These are phyloP conservation scores for Kregervanrija fluxuum DNA, from an alignment of 805 yeast genomes.

Conservation along the genomic window DNA sequence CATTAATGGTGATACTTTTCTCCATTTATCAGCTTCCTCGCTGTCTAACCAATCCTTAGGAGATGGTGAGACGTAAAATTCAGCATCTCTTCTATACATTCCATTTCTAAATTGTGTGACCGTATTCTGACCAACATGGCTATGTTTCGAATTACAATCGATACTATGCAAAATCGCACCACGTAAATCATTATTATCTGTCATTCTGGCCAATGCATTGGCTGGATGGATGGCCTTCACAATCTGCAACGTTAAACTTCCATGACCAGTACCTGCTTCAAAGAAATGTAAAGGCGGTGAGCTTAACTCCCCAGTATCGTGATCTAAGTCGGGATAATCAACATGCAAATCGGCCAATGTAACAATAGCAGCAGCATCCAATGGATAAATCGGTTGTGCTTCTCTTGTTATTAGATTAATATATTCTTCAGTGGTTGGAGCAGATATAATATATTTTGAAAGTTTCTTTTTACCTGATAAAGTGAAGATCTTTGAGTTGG, in stretches of 20 bases:
- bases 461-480: slow-evolving; percentile 10
- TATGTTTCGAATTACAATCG: slow-evolving; percentile 34
- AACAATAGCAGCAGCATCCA: slow-evolving; percentile 42
- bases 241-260: slow-evolving; percentile 40
- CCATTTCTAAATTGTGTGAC: slow-evolving; percentile 35
- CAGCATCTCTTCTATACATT: slow-evolving; percentile 36
- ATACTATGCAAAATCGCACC: slow-evolving; percentile 42
- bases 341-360: slow-evolving; percentile 39
- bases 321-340: slow-evolving; percentile 28
- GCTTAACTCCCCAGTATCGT: slow-evolving; percentile 4
- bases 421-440: slow-evolving; percentile 42
- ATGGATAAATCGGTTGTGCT: slow-evolving; percentile 46
- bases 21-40: slow-evolving; percentile 21
- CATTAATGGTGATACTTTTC: slow-evolving; percentile 9
- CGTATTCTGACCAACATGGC: slow-evolving; percentile 34
- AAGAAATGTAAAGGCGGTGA: slow-evolving; percentile 32
- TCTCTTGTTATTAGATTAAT: slow-evolving; percentile 32
- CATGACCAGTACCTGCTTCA: slow-evolving; percentile 54
- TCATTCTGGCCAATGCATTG: slow-evolving; percentile 27
- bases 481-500: slow-evolving; percentile 26
- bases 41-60: slow-evolving; percentile 34
- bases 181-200: slow-evolving; percentile 16
- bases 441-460: slow-evolving; percentile 27
- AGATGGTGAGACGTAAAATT: slow-evolving; percentile 35
- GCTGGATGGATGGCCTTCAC: slow-evolving; percentile 37